A percentile compares a stretch with the other conserved stretches of the same genome.
Evolutionary conservation across 306 rosid genomes (phyloP).

Genomic region (Lathyrus sativus): DNA sequence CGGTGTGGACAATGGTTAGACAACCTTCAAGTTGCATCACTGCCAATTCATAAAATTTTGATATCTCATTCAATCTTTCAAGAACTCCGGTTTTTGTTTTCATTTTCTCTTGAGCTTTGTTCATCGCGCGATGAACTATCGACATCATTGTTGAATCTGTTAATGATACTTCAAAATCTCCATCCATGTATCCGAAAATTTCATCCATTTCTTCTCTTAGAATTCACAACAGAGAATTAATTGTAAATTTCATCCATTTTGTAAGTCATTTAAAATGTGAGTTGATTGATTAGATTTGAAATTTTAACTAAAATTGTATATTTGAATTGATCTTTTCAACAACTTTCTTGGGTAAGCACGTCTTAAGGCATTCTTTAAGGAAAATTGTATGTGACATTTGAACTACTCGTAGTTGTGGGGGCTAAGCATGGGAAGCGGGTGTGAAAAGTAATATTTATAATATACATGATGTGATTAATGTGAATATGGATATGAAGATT

Average conservation of each 20-base stretch:
- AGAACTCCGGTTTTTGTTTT: slow-evolving; percentile 65
- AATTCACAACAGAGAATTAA: background rate
- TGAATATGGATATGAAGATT: no score
- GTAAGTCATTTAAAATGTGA: slow-evolving; percentile 13
- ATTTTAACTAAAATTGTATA: slow-evolving; percentile 35
- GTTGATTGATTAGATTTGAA: slow-evolving; percentile 27
- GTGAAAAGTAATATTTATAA: no score
- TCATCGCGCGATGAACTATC: slow-evolving; percentile 78
- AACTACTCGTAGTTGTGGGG: background rate
- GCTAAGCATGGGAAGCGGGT: no score
- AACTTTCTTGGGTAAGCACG: slow-evolving; percentile 23
- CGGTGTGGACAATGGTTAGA: slow-evolving; percentile 63
- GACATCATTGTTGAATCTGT: slow-evolving; percentile 91
- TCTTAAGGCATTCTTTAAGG: slow-evolving; percentile 43
- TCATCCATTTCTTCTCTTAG: slow-evolving; percentile 50
- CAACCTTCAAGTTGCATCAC: slow-evolving; percentile 93
- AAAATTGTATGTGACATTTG: background rate
- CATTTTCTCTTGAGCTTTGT: slow-evolving; percentile 77
- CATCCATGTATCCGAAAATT: slow-evolving; percentile 53
- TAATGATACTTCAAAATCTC: slow-evolving; percentile 50
- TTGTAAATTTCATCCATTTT: background rate
- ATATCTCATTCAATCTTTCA: slow-evolving; percentile 75
- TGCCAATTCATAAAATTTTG: slow-evolving; percentile 82
- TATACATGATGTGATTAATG: no score
- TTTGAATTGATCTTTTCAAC: slow-evolving; percentile 45